phyloP scores from a whole-genome alignment of 129 eudicot species.

The Chrysanthemum makinoi region DNA sequence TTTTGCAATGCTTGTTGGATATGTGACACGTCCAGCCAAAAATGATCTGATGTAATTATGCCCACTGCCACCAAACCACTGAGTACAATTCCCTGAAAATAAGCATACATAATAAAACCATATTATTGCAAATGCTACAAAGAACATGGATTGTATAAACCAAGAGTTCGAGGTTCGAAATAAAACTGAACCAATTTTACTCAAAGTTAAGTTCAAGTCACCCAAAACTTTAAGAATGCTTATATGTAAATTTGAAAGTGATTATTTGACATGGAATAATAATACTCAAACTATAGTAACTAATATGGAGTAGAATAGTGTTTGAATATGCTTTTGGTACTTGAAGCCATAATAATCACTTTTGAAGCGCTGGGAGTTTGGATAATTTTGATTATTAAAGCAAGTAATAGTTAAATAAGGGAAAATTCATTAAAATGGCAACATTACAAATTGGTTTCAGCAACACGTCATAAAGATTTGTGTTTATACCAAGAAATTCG shows the following conservation, averaged over 20 bases:
- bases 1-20: conserved; percentile 79
- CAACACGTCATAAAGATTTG: too few relatives aligned
- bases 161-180: neutral
- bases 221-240: neutral
- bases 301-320: neutral
- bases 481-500: too few relatives aligned
- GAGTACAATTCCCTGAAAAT: conserved; percentile 67
- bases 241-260: neutral
- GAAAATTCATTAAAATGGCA: neutral
- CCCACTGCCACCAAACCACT: conserved; percentile 68
- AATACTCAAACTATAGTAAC: neutral
- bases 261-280: neutral
- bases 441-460: too few relatives aligned
- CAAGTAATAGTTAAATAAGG: neutral
- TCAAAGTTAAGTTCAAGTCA: neutral
- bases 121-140: neutral
- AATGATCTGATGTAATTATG: conserved; percentile 58
- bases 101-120: neutral
- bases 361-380: neutral
- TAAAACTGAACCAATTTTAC: neutral
- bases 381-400: neutral
- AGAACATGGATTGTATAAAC: neutral
- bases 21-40: conserved; percentile 85
- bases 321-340: neutral
- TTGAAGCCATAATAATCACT: neutral